A percentile compares a stretch with the other conserved stretches of the same genome.
These are phyloP conservation scores for Fonsecaea monophora DNA, from an alignment of 2,329 filamentous ascomycete genomes.

Conservation along the genomic window DNA sequence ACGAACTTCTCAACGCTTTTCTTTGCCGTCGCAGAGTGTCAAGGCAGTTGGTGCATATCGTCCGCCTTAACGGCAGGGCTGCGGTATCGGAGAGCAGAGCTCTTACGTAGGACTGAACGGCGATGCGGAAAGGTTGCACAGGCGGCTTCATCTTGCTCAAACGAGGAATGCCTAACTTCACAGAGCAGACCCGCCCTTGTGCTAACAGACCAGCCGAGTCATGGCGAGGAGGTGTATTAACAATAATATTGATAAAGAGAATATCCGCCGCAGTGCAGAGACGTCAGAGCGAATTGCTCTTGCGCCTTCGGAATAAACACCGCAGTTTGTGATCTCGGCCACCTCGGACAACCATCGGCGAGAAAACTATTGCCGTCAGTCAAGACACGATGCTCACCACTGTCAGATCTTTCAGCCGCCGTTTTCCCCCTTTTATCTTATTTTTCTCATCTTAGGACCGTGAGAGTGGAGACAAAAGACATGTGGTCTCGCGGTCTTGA, in stretches of 20 bases:
- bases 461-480: background rate
- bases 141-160: conserved; percentile 33
- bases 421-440: background rate
- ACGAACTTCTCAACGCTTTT: conserved; percentile 1
- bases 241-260: background rate
- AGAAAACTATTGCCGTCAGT: background rate
- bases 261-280: conserved; percentile 2
- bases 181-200: background rate
- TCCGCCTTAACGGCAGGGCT: conserved; percentile 12
- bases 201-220: background rate
- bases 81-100: conserved; percentile 27
- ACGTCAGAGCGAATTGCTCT: conserved; percentile 1
- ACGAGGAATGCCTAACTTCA: background rate
- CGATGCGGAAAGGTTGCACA: conserved; percentile 26
- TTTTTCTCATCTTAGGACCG: background rate
- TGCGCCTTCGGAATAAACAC: conserved; percentile 13
- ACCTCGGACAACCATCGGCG: background rate
- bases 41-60: conserved; percentile 31
- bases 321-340: conserved; percentile 6
- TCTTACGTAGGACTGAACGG: conserved; percentile 36
- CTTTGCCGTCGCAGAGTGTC: conserved; percentile 18
- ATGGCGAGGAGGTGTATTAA: background rate
- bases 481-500: background rate
- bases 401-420: background rate
- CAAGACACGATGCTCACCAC: background rate